A percentile compares a stretch with the other conserved stretches of the same genome.
These are phyloP conservation scores for Zygosaccharomyces pseudobailii DNA, from an alignment of 1,139 yeast genomes.

Conservation along the genomic window DNA sequence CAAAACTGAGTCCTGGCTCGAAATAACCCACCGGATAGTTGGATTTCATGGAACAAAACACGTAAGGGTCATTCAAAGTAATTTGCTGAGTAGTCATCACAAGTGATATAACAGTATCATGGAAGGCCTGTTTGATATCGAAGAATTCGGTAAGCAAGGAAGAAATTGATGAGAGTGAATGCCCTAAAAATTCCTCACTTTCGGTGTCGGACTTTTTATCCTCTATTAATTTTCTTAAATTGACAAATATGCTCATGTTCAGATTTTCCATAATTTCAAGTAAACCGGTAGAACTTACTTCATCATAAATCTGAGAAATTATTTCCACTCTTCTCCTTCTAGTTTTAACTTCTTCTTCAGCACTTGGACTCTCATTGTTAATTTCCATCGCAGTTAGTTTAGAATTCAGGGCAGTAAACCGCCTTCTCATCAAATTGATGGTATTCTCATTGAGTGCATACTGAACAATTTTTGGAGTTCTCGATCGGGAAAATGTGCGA, in stretches of 20 bases:
- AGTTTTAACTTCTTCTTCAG: conserved; percentile 10
- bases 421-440: conserved; percentile 21
- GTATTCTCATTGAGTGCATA: conserved; percentile 29
- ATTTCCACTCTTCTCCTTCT: conserved; percentile 27
- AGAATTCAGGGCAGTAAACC: conserved; percentile 19
- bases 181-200: conserved; percentile 31
- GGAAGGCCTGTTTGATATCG: conserved; percentile 68
- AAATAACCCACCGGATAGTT: conserved; percentile 39
- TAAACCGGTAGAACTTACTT: conserved; percentile 28
- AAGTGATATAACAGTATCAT: conserved; percentile 56
- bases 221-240: conserved; percentile 17
- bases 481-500: conserved; percentile 20
- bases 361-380: conserved; percentile 7
- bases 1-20: conserved; percentile 32
- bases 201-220: conserved; percentile 21
- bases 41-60: conserved; percentile 57
- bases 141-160: conserved; percentile 63
- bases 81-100: conserved; percentile 66
- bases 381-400: conserved; percentile 11
- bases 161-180: conserved; percentile 28
- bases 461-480: conserved; percentile 17
- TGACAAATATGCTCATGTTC: conserved; percentile 31
- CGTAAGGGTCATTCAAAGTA: conserved; percentile 70
- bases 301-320: conserved; percentile 32
- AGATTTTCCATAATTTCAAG: conserved; percentile 29